Percentiles rank a stretch among this genome's conserved stretches.
Conservation (phyloP, 495 filamentous ascomycete genomes). For the Niebla homalea region DNA sequence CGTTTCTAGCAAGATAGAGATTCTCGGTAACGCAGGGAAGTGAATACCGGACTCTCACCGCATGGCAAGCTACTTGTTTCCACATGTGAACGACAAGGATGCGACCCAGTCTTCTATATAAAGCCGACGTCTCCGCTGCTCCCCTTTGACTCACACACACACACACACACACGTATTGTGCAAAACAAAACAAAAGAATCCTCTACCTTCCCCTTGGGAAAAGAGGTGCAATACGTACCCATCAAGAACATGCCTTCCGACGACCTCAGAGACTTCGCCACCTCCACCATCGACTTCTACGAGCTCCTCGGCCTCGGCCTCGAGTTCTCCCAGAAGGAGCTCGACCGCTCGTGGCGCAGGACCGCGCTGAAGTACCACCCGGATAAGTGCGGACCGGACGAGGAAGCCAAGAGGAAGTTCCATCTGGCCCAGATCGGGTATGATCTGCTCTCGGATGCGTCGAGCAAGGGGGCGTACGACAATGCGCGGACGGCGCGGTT, state of each 20-base stretch:
- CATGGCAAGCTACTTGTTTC: too few species aligned
- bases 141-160: too few species aligned
- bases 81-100: too few species aligned
- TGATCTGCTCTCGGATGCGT: slow-evolving; percentile 54
- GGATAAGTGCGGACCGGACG: slow-evolving; percentile 53
- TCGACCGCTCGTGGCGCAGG: slow-evolving; percentile 79
- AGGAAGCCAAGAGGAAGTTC: slow-evolving; percentile 54
- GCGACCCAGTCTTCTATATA: too few species aligned
- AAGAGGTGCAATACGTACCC: too few species aligned
- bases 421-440: slow-evolving; percentile 59
- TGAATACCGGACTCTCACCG: too few species aligned
- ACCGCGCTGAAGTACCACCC: slow-evolving; percentile 85
- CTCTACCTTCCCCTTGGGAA: too few species aligned
- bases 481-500: slow-evolving; percentile 48
- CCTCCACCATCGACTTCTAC: slow-evolving; percentile 68
- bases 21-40: too few species aligned
- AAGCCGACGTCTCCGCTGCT: too few species aligned
- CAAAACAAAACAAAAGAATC: too few species aligned
- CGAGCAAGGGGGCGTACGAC: slow-evolving; percentile 52
- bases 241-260: slow-evolving; percentile 31
- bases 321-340: slow-evolving; percentile 51
- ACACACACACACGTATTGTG: too few species aligned
- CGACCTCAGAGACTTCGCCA: slow-evolving; percentile 41
- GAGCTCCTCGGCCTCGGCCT: slow-evolving; percentile 57
- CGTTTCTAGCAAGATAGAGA: too few species aligned